phyloP scores from a whole-genome alignment of 192 early-diverging fungal species.

The Chytriomyces hyalinus region DNA sequence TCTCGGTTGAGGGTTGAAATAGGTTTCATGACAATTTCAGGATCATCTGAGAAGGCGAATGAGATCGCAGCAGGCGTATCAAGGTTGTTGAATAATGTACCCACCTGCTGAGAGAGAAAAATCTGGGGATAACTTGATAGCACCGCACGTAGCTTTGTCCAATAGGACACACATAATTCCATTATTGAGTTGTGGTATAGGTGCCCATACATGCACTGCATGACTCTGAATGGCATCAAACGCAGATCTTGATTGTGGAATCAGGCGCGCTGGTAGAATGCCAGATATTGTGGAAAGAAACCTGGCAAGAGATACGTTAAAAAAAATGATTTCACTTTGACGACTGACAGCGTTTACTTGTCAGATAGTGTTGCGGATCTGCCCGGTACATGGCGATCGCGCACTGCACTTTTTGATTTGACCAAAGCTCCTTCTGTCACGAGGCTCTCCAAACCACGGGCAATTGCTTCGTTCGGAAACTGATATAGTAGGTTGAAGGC shows the following conservation, averaged over 20 bases:
- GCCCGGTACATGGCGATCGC: constrained; percentile 47
- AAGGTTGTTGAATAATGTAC: too few relatives aligned
- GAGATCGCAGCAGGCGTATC: too few relatives aligned
- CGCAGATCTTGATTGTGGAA: constrained; percentile 39
- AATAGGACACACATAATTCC: constrained; percentile 37
- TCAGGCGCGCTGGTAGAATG: constrained; percentile 38
- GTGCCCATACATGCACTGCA: neutral
- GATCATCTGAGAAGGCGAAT: too few relatives aligned
- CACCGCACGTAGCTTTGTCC: constrained; percentile 17
- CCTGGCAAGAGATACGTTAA: neutral
- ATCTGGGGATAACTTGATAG: constrained; percentile 13
- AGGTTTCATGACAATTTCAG: too few relatives aligned
- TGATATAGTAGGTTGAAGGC: constrained; percentile 41
- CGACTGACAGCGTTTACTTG: constrained; percentile 23
- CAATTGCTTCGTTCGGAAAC: constrained; percentile 28
- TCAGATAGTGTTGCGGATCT: constrained; percentile 43
- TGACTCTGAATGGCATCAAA: constrained; percentile 1
- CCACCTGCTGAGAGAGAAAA: constrained; percentile 1
- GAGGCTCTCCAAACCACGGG: constrained; percentile 21
- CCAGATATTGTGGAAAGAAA: constrained; percentile 44
- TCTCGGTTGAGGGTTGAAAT: too few relatives aligned
- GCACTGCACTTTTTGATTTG: constrained; percentile 27
- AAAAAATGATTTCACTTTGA: neutral
- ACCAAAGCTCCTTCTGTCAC: constrained; percentile 32
- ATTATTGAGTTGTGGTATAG: constrained; percentile 34